Percentiles rank a stretch among this genome's conserved stretches.
phyloP scores from a whole-genome alignment of 768 basidiomycete species.

The Tulasnella sp. region DNA sequence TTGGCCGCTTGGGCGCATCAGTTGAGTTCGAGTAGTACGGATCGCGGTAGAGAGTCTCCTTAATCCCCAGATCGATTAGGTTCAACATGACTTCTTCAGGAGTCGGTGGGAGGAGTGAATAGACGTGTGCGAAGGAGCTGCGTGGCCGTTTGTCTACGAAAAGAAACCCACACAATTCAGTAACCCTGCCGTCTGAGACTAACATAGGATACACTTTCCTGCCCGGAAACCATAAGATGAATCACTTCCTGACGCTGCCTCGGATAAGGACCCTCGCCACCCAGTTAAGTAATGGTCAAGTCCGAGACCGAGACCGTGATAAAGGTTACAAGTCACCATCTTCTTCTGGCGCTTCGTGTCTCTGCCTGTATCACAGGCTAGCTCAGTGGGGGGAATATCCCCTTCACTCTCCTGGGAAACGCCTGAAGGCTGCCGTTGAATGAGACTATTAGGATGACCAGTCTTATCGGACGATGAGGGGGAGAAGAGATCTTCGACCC shows the following conservation, averaged over 20 bases:
- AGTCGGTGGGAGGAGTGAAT: slow-evolving; percentile 26
- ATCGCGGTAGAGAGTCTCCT: slow-evolving; percentile 54
- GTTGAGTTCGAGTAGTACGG: slow-evolving; percentile 65
- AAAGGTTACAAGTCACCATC: not conserved
- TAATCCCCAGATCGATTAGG: slow-evolving; percentile 32
- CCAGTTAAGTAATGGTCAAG: too few species aligned
- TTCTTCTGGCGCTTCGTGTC: not conserved
- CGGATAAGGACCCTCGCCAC: too few species aligned
- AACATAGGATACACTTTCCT: not conserved
- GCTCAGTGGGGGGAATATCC: too few species aligned
- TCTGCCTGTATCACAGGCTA: too few species aligned
- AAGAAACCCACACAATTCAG: not conserved
- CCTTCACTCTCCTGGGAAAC: too few species aligned
- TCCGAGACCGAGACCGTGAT: not conserved
- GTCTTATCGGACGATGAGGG: too few species aligned
- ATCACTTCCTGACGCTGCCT: not conserved
- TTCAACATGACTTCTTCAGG: slow-evolving; percentile 36
- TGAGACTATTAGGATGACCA: too few species aligned
- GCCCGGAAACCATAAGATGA: not conserved
- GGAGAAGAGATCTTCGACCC: too few species aligned
- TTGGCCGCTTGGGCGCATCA: slow-evolving; percentile 57
- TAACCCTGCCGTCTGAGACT: too few species aligned
- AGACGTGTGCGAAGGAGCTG: slow-evolving; percentile 10
- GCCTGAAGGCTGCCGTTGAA: too few species aligned
- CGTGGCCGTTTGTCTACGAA: not conserved